phyloP scores from a whole-genome alignment of 768 basidiomycete genomes.

The Amanita phalloides region DNA sequence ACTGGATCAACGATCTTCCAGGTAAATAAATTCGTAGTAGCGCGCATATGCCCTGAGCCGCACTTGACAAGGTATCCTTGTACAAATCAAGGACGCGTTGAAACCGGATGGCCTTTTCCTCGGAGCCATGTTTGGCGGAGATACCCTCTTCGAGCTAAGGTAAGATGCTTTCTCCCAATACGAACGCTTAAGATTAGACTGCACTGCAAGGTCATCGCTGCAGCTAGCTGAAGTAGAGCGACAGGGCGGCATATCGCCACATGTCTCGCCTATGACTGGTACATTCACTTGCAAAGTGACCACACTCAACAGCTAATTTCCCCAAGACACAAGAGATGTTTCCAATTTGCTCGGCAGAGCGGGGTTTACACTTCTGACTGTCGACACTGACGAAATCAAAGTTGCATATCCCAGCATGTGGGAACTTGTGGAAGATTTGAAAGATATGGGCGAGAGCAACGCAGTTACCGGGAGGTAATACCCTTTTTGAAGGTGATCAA shows the following conservation, averaged over 20 bases:
- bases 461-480: constrained; percentile 75
- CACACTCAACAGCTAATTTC: background rate
- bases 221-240: constrained; percentile 92
- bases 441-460: constrained; percentile 94
- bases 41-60: background rate
- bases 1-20: constrained; percentile 97
- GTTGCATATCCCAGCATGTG: constrained; percentile 92
- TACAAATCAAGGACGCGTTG: constrained; percentile 79
- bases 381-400: constrained; percentile 89
- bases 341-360: constrained; percentile 89
- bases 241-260: constrained; percentile 94
- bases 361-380: constrained; percentile 88
- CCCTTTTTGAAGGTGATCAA: background rate
- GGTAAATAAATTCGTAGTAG: constrained; percentile 33
- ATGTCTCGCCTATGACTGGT: constrained; percentile 98
- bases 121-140: constrained; percentile 91
- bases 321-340: constrained; percentile 79
- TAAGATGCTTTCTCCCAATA: constrained; percentile 13
- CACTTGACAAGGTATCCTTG: constrained; percentile 51
- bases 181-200: background rate
- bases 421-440: constrained; percentile 90
- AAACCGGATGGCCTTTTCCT: constrained; percentile 91
- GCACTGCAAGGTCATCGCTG: constrained; percentile 59
- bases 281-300: constrained; percentile 10
- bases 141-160: constrained; percentile 91